Evolutionary conservation across 2,329 filamentous ascomycete species (phyloP).

Genomic region (Fusarium austroafricanum): DNA sequence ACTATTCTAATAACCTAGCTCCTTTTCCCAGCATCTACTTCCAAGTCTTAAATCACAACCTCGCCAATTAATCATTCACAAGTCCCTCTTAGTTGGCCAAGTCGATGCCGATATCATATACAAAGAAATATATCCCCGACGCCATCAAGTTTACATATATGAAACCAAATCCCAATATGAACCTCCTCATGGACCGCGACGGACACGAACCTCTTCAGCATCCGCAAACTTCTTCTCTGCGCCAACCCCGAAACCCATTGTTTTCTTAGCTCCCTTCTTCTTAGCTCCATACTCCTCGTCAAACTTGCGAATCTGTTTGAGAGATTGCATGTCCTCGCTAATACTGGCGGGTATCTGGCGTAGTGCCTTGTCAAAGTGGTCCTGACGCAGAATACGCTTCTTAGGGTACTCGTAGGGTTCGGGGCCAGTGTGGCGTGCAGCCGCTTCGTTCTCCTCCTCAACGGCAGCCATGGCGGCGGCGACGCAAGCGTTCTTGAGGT

Average conservation of each 20-base stretch:
- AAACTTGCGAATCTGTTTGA: slow-evolving; percentile 91
- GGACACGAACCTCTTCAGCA: slow-evolving; percentile 60
- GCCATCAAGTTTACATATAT: slow-evolving; percentile 12
- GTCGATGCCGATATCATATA: slow-evolving; percentile 34
- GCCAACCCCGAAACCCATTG: slow-evolving; percentile 69
- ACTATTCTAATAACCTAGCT: background rate
- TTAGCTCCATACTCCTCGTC: slow-evolving; percentile 94
- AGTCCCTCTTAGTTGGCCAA: slow-evolving; percentile 14
- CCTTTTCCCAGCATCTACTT: background rate
- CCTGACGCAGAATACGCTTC: slow-evolving; percentile 61
- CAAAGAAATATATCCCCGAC: slow-evolving; percentile 15
- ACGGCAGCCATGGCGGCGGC: slow-evolving; percentile 83
- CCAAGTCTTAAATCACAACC: background rate
- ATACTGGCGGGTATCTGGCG: slow-evolving; percentile 92
- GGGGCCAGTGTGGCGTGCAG: slow-evolving; percentile 52
- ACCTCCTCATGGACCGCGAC: slow-evolving; percentile 40
- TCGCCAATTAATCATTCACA: slow-evolving; percentile 1
- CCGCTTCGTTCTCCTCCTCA: slow-evolving; percentile 73
- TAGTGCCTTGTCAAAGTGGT: slow-evolving; percentile 88
- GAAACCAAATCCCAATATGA: background rate
- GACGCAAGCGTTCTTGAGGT: slow-evolving; percentile 85
- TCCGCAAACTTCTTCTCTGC: slow-evolving; percentile 52
- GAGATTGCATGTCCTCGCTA: slow-evolving; percentile 89
- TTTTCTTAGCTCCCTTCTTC: slow-evolving; percentile 70
- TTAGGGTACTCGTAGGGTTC: slow-evolving; percentile 72